phyloP scores from a whole-genome alignment of 2,329 filamentous ascomycete genomes.

The Chaetomium globosum region DNA sequence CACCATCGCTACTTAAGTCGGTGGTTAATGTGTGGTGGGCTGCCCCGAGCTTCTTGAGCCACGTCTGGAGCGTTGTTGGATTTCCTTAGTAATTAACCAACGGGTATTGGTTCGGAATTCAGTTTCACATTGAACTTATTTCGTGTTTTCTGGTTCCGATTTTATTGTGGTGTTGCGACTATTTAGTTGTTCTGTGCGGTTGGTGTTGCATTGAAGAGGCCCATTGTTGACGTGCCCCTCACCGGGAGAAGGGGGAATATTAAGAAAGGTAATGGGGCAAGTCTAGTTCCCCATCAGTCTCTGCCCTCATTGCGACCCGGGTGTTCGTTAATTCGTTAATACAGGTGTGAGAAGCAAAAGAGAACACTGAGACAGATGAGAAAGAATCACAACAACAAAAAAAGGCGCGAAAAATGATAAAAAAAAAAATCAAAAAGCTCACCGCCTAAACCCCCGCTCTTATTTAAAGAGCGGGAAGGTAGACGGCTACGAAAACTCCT shows the following conservation, averaged over 20 bases:
- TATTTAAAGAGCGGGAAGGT: background rate
- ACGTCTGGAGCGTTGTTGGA: background rate
- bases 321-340: no score
- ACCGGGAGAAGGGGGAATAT: background rate
- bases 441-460: background rate
- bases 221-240: background rate
- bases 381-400: background rate
- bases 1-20: background rate
- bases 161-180: background rate
- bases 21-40: background rate
- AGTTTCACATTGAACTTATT: background rate
- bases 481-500: background rate
- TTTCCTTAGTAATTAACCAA: background rate
- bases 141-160: background rate
- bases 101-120: background rate
- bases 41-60: background rate
- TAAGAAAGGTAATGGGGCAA: background rate
- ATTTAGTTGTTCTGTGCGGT: background rate
- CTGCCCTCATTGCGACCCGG: background rate
- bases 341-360: background rate
- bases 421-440: background rate
- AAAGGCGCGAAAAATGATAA: no score
- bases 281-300: background rate
- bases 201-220: background rate
- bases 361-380: background rate